These are phyloP conservation scores for Termitomyces titanicus DNA, from an alignment of 768 basidiomycete genomes.

Conservation along the genomic window DNA sequence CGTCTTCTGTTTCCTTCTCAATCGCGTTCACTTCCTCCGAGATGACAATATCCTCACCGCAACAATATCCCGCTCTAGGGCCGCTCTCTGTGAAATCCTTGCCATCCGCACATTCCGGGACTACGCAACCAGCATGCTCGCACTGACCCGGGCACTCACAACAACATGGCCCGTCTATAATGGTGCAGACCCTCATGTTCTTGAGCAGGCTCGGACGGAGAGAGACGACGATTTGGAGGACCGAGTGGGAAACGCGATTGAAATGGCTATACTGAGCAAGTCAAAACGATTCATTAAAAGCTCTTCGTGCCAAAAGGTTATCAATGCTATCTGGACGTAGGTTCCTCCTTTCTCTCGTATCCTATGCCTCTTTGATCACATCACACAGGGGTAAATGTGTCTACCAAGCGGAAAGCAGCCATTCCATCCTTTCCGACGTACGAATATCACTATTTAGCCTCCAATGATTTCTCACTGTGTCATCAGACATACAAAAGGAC, in stretches of 20 bases:
- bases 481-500: constrained; percentile 86
- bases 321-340: constrained; percentile 78
- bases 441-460: constrained; percentile 16
- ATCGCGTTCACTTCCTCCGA: constrained; percentile 79
- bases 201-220: constrained; percentile 58
- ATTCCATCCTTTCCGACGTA: constrained; percentile 89
- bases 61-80: constrained; percentile 70
- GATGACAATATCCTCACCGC: constrained; percentile 72
- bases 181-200: constrained; percentile 60
- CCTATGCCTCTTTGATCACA: neutral
- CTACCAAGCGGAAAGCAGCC: constrained; percentile 83
- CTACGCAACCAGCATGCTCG: constrained; percentile 64
- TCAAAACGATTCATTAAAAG: constrained; percentile 89
- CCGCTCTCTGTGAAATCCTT: constrained; percentile 84
- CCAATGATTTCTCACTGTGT: neutral
- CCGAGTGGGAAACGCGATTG: constrained; percentile 86
- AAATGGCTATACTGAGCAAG: constrained; percentile 85
- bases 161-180: constrained; percentile 81
- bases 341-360: constrained; percentile 16
- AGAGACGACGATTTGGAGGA: constrained; percentile 72
- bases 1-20: constrained; percentile 86
- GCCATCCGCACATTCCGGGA: constrained; percentile 77
- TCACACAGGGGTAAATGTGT: constrained; percentile 78
- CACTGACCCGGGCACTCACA: constrained; percentile 66
- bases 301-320: constrained; percentile 86